Evolutionary conservation across 1,284 basidiomycete species (phyloP), one percentile per base, ranked within the genome.

Genomic region (Ustilago nuda): DNA sequence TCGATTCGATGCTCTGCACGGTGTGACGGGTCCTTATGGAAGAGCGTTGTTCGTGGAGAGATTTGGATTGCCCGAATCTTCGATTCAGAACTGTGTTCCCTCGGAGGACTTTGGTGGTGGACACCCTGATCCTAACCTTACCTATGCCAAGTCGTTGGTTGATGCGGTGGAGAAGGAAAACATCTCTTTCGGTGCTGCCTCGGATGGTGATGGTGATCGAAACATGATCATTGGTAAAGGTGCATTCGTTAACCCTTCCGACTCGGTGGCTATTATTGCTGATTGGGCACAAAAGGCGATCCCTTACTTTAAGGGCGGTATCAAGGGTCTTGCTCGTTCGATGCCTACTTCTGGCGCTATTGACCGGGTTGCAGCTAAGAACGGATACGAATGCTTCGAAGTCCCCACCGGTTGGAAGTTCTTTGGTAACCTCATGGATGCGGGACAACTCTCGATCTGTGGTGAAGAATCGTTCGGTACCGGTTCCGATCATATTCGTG

Each of bases 191-290:
- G 96, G 96, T 70, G 97, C 97, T 39, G 96, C 96, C 5, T 94
- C 92, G 72, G 96, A 99, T 86, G 96, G 96, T 56, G 96, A 99
- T 84, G 96, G 96, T 50, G 96, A 99, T 87, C 89, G 96, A 72
- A 99, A 99, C 90, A 99, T 99, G 96, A 99, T 99, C 86, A 98
- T 99, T 87, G 97, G 96, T 83, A 93, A 94, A 87, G 92, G 92
- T 78, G 97, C 96, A 36, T 99, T 99, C 87, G 97, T 99, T 76
- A 99, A 95, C 39, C 96, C 96, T 17, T 93, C 92, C 32, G 96
- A 99, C 88, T 95, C 93, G 37, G 95, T 99, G 58, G 97, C 97
- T 53, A 95, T 99, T 88, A 99, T 99, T 83, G 96, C 96, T 53
- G 92, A 99, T 87, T 98, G 94, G 94, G 89, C 89, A 11, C 93